These are phyloP conservation scores for Omphalotus guepiniiformis DNA, from an alignment of 768 basidiomycete genomes.

Conservation along the genomic window DNA sequence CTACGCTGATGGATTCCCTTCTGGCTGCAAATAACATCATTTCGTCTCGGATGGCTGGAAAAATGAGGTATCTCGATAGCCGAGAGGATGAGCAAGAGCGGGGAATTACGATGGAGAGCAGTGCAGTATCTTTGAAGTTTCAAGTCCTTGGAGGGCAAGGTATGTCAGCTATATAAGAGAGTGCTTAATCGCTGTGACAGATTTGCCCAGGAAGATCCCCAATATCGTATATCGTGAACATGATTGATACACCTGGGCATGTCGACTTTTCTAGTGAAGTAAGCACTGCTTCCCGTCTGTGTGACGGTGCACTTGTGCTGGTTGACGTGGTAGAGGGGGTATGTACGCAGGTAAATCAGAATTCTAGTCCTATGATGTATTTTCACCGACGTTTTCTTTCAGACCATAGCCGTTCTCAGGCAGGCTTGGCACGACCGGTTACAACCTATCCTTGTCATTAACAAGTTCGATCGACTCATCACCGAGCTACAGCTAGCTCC, in stretches of 20 bases:
- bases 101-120: slow-evolving; percentile 99
- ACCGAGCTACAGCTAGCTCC: slow-evolving; percentile 91
- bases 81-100: slow-evolving; percentile 96
- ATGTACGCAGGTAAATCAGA: slow-evolving; percentile 78
- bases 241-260: slow-evolving; percentile 99
- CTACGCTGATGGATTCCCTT: slow-evolving; percentile 90
- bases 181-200: slow-evolving; percentile 24
- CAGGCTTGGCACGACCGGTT: slow-evolving; percentile 93
- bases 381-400: slow-evolving; percentile 6
- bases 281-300: slow-evolving; percentile 87
- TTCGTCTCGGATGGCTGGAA: slow-evolving; percentile 90
- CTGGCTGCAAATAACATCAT: slow-evolving; percentile 98
- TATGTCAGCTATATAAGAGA: slow-evolving; percentile 45
- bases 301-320: slow-evolving; percentile 92
- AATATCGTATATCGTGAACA: slow-evolving; percentile 81
- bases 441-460: slow-evolving; percentile 90
- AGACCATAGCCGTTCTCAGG: slow-evolving; percentile 94
- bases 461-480: slow-evolving; percentile 92
- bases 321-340: slow-evolving; percentile 98
- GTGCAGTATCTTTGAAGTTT: slow-evolving; percentile 88
- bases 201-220: slow-evolving; percentile 47
- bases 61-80: slow-evolving; percentile 92
- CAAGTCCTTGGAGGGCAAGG: slow-evolving; percentile 64
- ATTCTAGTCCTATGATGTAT: not conserved
- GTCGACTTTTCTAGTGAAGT: slow-evolving; percentile 99